These are phyloP conservation scores for Suillus cothurnatus DNA, from an alignment of 768 basidiomycete species.

Conservation along the genomic window DNA sequence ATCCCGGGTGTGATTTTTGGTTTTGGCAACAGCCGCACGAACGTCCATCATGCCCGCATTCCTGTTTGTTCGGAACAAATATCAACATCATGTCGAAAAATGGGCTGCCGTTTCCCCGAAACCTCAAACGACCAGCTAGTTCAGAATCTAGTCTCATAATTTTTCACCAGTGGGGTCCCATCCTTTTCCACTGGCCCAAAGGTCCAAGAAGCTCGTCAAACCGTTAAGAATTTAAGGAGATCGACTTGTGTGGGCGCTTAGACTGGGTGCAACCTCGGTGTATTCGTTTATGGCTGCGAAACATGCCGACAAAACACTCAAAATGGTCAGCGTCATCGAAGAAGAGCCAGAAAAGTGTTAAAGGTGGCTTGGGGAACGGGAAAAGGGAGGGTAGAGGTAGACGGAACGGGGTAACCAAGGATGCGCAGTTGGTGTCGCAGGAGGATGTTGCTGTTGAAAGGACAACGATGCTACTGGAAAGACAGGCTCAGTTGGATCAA, in stretches of 20 bases:
- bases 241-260: slow-evolving; percentile 38
- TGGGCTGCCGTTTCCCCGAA: slow-evolving; percentile 30
- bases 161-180: slow-evolving; percentile 17
- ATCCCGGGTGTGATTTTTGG: slow-evolving; percentile 9
- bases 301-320: slow-evolving; percentile 27
- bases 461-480: slow-evolving; percentile 53
- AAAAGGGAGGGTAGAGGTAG: slow-evolving; percentile 6
- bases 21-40: neutral
- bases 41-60: slow-evolving; percentile 15
- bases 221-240: slow-evolving; percentile 68
- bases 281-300: slow-evolving; percentile 4
- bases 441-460: slow-evolving; percentile 38
- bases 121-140: slow-evolving; percentile 19
- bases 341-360: slow-evolving; percentile 7
- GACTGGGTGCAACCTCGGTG: neutral
- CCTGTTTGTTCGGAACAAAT: slow-evolving; percentile 35
- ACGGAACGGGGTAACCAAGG: slow-evolving; percentile 8
- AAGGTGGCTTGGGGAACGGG: slow-evolving; percentile 19
- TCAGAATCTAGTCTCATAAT: slow-evolving; percentile 5
- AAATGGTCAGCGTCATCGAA: slow-evolving; percentile 10
- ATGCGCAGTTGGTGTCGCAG: slow-evolving; percentile 13
- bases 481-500: slow-evolving; percentile 58
- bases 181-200: neutral
- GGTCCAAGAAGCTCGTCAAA: slow-evolving; percentile 64
- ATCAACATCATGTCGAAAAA: slow-evolving; percentile 38